Evolutionary conservation across 2,329 filamentous ascomycete species (phyloP), one percentile per base, ranked within the genome.

Genomic region (Colletotrichum agaves): DNA sequence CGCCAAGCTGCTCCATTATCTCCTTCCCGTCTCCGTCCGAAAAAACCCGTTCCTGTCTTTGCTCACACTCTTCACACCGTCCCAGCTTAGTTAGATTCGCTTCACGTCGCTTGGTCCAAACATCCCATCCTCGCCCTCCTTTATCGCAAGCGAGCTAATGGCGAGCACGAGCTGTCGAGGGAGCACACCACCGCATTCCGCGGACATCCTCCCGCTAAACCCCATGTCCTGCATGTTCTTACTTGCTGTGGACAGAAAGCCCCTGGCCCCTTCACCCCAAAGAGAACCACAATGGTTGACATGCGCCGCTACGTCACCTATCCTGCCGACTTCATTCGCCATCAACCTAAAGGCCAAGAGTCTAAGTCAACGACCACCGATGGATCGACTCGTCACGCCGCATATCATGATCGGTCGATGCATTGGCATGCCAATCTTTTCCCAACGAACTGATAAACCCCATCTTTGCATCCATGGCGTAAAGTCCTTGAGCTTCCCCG

Each of bases 291-390:
- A 62, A 49, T 23, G 37, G 31, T 27, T 62, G 49, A 62, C 33
- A 61, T 56, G 63, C 63, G 46, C 44, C 35, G 33, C 53, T 44
- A 64, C 60, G 64, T 67, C 64, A 67, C 53, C 44, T 52, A 53
- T 39, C 44, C 21, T 13, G 6, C 41, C 17, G 19, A 31, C 60
- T 64, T 59, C 52, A 64, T 64, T 67, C 64, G 64, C 39, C 60
- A 31, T 39, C 37, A 27, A 21, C 17, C 12, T 6, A n/a, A 64
- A 31, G 47, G 64, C 64, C 64, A 67, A 67, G 64, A 67, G 60
- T 52, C 61, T 67, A 67, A 67, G 50, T 67, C 64, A 64, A 67
- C 64, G 60, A 67, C 64, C 60, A 52, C 60, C 31, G 39, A n/a
- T 62, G 31, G 35, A 53, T 50, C 64, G 39, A 21, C 52, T 64